These are phyloP conservation scores for Plasmodium inui DNA, from an alignment of 169 alveolate genomes.

Conservation along the genomic window DNA sequence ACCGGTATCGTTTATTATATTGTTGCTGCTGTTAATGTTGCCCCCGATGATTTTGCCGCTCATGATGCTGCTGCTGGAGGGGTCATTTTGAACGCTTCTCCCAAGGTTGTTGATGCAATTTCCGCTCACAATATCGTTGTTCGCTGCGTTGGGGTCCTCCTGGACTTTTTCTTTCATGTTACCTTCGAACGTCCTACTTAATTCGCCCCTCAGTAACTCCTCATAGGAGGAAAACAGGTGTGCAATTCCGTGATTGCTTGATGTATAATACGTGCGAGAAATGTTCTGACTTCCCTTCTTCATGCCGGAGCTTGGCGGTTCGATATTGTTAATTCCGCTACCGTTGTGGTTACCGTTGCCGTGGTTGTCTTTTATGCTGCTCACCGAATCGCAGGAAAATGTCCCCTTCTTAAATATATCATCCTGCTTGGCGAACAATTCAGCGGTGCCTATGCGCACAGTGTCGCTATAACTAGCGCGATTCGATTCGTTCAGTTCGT, in stretches of 20 bases:
- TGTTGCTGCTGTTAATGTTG: background rate
- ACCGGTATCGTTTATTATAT: background rate
- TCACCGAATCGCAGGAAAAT: background rate
- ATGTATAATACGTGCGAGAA: background rate
- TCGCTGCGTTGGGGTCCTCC: background rate
- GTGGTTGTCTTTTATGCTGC: background rate
- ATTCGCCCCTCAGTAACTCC: background rate
- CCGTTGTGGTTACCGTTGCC: background rate
- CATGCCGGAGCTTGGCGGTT: background rate
- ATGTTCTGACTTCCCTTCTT: background rate
- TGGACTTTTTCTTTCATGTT: background rate
- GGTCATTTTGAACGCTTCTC: background rate
- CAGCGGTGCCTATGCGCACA: background rate
- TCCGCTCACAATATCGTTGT: background rate
- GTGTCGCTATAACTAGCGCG: background rate
- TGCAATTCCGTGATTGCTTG: background rate
- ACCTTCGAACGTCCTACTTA: background rate
- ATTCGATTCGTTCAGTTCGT: background rate
- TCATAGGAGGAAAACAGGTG: background rate
- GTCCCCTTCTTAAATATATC: slow-evolving; percentile 1
- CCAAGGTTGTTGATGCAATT: background rate
- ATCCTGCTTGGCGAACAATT: background rate
- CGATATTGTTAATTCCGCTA: background rate
- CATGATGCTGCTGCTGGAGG: background rate
- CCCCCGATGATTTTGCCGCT: background rate